Evolutionary conservation across 2,329 filamentous ascomycete species (phyloP).

Genomic region (Neonectria punicea): DNA sequence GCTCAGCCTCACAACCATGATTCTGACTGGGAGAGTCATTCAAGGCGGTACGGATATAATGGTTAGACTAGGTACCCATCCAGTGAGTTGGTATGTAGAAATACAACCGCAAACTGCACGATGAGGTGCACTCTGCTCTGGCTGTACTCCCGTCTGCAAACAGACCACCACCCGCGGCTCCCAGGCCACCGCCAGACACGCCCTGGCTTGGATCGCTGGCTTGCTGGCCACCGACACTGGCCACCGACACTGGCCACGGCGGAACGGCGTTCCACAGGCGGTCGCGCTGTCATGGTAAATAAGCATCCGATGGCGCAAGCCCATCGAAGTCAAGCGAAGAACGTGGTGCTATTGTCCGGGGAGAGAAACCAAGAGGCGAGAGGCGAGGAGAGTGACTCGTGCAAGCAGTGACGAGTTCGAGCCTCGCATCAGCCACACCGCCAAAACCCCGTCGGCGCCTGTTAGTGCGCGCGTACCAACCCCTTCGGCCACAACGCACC

Average conservation of each 20-base stretch:
- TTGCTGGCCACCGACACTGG: slow-evolving; percentile 22
- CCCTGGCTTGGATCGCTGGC: background rate
- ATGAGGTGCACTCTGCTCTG: background rate
- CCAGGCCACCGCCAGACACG: slow-evolving; percentile 17
- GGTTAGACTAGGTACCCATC: background rate
- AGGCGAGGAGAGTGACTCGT: slow-evolving; percentile 13
- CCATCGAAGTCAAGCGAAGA: slow-evolving; percentile 44
- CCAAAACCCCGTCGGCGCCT: slow-evolving; percentile 29
- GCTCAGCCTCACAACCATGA: too few relatives aligned
- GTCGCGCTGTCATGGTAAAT: slow-evolving; percentile 34
- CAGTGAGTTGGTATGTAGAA: background rate
- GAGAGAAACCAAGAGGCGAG: background rate
- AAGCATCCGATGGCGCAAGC: slow-evolving; percentile 36
- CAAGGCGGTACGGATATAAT: background rate
- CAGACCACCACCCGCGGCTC: background rate
- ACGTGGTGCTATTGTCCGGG: slow-evolving; percentile 27
- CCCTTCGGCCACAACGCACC: slow-evolving; percentile 27
- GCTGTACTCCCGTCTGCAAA: background rate
- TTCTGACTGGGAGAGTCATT: background rate
- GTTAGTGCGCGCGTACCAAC: slow-evolving; percentile 43
- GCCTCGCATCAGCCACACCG: slow-evolving; percentile 35
- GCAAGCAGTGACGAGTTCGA: slow-evolving; percentile 23
- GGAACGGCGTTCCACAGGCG: slow-evolving; percentile 10
- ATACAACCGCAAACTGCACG: background rate
- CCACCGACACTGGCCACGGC: slow-evolving; percentile 21